Conservation (phyloP, 2,329 filamentous ascomycete genomes). For the Domatiomyces catenatus region DNA sequence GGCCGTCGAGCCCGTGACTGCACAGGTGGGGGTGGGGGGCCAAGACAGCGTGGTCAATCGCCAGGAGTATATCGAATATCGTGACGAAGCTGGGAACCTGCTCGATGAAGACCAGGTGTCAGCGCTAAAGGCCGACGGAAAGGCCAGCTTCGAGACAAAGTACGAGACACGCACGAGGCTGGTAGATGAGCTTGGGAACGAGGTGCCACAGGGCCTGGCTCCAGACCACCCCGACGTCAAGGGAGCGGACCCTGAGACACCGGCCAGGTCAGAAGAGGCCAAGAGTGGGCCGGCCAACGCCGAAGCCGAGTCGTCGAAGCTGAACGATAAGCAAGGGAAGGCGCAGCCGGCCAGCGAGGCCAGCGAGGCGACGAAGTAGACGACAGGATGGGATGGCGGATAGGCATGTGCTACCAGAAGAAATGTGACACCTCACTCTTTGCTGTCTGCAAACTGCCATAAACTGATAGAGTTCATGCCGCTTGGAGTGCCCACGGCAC, state of each 20-base stretch:
- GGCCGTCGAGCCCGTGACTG: conserved; percentile 1
- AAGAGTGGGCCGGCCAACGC: conserved; percentile 19
- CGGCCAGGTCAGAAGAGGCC: conserved; percentile 24
- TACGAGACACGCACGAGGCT: conserved; percentile 90
- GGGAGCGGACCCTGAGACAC: conserved; percentile 42
- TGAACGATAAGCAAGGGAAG: conserved; percentile 23
- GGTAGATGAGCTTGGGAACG: conserved; percentile 64
- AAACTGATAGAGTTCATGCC: too few species aligned
- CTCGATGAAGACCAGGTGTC: conserved; percentile 72
- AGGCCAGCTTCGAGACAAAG: conserved; percentile 86
- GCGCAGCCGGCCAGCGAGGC: conserved; percentile 34
- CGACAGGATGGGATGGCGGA: conserved; percentile 1
- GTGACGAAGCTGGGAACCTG: conserved; percentile 84
- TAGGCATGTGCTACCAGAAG: background rate
- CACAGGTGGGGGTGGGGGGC: conserved; percentile 13
- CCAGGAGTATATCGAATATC: conserved; percentile 82
- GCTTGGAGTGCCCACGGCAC: too few species aligned
- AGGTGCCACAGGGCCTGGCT: conserved; percentile 39
- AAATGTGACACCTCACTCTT: too few species aligned
- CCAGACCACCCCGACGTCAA: conserved; percentile 43
- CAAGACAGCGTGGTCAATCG: conserved; percentile 28
- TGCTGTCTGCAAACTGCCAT: too few species aligned
- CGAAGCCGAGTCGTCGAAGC: conserved; percentile 23
- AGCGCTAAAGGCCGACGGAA: conserved; percentile 55
- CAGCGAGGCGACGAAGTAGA: conserved; percentile 30